Conservation (phyloP, 192 early-diverging fungal genomes). For the Phlyctochytrium bullatum region DNA sequence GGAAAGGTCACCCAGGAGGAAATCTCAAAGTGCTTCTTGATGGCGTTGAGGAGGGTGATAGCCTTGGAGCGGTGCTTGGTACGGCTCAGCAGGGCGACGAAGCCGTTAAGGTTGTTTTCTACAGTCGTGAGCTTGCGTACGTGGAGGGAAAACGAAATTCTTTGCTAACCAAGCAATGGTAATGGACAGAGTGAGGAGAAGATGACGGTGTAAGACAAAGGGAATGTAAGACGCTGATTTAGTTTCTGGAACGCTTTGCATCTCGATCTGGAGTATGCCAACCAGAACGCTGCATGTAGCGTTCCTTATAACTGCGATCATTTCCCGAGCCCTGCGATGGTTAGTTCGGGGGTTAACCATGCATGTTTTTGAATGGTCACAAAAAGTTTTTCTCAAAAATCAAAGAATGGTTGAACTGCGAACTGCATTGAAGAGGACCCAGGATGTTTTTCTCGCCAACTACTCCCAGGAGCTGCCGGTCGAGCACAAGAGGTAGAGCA, state of each 20-base stretch:
- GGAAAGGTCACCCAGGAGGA: too few species aligned
- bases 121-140: not conserved
- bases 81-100: slow-evolving; percentile 9
- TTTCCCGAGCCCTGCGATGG: too few species aligned
- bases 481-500: slow-evolving; percentile 33
- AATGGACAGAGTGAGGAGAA: slow-evolving; percentile 8
- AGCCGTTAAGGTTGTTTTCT: slow-evolving; percentile 7
- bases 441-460: slow-evolving; percentile 35
- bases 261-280: too few species aligned
- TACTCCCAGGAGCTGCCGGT: slow-evolving; percentile 15
- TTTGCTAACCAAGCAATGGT: slow-evolving; percentile 2
- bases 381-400: too few species aligned
- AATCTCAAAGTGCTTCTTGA: slow-evolving; percentile 2
- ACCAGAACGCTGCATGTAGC: too few species aligned
- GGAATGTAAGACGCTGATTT: slow-evolving; percentile 15
- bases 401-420: too few species aligned
- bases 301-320: too few species aligned
- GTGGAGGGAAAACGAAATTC: not conserved
- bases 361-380: too few species aligned
- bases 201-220: slow-evolving; percentile 12
- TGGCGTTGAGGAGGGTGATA: not conserved
- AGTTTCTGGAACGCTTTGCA: too few species aligned
- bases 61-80: not conserved
- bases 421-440: slow-evolving; percentile 34
- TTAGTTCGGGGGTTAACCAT: too few species aligned